Evolutionary conservation across 2,329 filamentous ascomycete genomes (phyloP), one percentile per base, ranked within the genome.

Genomic region (Diaporthe amygdali): DNA sequence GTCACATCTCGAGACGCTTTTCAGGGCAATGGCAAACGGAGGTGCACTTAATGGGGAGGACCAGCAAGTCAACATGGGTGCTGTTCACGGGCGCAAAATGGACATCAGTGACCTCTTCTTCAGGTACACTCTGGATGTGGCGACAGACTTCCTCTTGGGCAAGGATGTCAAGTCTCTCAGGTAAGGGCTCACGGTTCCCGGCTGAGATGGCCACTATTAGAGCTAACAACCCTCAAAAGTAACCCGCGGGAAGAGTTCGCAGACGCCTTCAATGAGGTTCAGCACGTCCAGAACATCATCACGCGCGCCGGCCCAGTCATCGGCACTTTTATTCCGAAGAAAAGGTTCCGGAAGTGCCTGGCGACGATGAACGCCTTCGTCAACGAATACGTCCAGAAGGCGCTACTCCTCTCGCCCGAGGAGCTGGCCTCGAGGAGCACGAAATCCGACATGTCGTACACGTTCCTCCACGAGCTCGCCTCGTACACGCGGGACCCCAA

Each of bases 81-180:
- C 84, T 84, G 79, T 91, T 87, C 85, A 91, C 83, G 81, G 93
- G 80, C 84, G 83, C 59, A 85, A 89, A 12, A 84, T 96, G 37
- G 90, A 97, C 76, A 89, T 96, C 10, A 88, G 90, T 74, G 90
- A 95, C 72, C 84, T 97, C 68, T 92, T 97, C 82, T 97, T 94
- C 84, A 88, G 93, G n/a, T 92, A 92, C 77, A 95, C 94, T 0
- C 87, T 98, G 34, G 95, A 97, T 81, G 91, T 93, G 9, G 91
- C 94, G 2, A 97, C 95, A 0, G 93, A 97, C 76, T 97, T 97
- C 79, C 83, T 98, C 34, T 88, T 97, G 2, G 95, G 95, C 4
- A 86, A 91, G 72, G 93, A 93, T 73, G 92, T 95, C 25, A 89
- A 88, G 76, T 88, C 87, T 37, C 81, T 90, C n/a, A 85, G 84